phyloP scores from a whole-genome alignment of 2,329 filamentous ascomycete genomes.

The Exophiala calicioides region DNA sequence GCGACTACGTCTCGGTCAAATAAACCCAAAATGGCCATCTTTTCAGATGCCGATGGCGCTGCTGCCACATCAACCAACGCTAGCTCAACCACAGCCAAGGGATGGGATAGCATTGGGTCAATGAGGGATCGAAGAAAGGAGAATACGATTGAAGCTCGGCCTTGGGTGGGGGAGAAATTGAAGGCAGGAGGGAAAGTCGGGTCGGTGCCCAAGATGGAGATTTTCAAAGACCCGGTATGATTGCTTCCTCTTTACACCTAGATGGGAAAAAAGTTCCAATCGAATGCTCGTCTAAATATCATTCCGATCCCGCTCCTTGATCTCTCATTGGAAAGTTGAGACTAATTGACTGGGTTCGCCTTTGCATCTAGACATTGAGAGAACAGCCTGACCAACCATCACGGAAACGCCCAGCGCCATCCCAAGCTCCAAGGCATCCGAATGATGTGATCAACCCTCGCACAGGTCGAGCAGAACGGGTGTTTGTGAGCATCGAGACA shows the following conservation, averaged over 20 bases:
- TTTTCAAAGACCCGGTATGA: slow-evolving; percentile 97
- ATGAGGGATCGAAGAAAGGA: slow-evolving; percentile 90
- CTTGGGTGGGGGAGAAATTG: slow-evolving; percentile 89
- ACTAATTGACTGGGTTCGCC: slow-evolving; percentile 2
- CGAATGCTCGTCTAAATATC: slow-evolving; percentile 3
- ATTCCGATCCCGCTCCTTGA: neutral
- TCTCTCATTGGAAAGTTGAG: no score
- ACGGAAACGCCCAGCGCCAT: slow-evolving; percentile 36
- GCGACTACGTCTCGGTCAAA: slow-evolving; percentile 61
- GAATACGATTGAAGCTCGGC: slow-evolving; percentile 79
- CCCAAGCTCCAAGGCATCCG: slow-evolving; percentile 68
- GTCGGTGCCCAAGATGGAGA: slow-evolving; percentile 75
- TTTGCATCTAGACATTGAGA: slow-evolving; percentile 56
- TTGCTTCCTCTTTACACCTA: slow-evolving; percentile 41
- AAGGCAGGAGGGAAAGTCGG: slow-evolving; percentile 82
- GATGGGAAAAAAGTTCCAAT: slow-evolving; percentile 16
- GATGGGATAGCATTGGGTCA: slow-evolving; percentile 91
- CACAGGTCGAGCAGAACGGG: slow-evolving; percentile 79
- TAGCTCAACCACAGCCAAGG: slow-evolving; percentile 59
- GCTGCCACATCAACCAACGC: slow-evolving; percentile 54
- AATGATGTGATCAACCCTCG: slow-evolving; percentile 81
- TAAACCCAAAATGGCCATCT: slow-evolving; percentile 84
- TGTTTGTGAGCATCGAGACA: slow-evolving; percentile 81
- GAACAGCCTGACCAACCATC: slow-evolving; percentile 35
- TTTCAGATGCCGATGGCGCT: slow-evolving; percentile 71